These are phyloP conservation scores for Phanerodontia chrysosporium DNA, from an alignment of 768 basidiomycete species.

Conservation along the genomic window DNA sequence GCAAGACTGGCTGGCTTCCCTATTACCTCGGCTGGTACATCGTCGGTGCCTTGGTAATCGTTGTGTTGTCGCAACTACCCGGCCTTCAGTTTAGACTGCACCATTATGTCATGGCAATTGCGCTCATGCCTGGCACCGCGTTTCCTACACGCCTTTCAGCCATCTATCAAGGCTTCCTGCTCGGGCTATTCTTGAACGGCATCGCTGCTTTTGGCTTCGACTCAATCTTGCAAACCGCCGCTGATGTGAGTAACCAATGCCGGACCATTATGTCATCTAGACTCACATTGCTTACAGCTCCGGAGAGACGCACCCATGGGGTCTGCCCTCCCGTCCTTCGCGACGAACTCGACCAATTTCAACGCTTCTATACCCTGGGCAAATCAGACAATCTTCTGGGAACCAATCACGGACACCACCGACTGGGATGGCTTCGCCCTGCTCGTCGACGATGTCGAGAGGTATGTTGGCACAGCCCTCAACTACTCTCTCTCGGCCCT, in stretches of 20 bases:
- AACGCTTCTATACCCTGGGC: slow-evolving; percentile 48
- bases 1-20: slow-evolving; percentile 81
- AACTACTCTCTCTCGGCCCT: slow-evolving; percentile 69
- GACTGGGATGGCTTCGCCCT: slow-evolving; percentile 77
- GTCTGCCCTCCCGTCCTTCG: slow-evolving; percentile 63
- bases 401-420: slow-evolving; percentile 25
- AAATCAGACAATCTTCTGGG: slow-evolving; percentile 33
- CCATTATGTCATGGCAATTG: slow-evolving; percentile 78
- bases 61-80: slow-evolving; percentile 68
- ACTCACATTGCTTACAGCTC: slow-evolving; percentile 41
- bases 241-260: slow-evolving; percentile 44
- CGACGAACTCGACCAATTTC: slow-evolving; percentile 71
- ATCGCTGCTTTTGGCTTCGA: slow-evolving; percentile 77
- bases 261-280: neutral
- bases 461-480: slow-evolving; percentile 64
- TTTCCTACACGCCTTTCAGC: slow-evolving; percentile 80
- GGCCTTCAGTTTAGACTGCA: slow-evolving; percentile 69
- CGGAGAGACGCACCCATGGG: slow-evolving; percentile 68
- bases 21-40: slow-evolving; percentile 75
- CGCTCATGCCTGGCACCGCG: slow-evolving; percentile 70
- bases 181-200: slow-evolving; percentile 81
- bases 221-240: slow-evolving; percentile 72
- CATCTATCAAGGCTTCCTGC: slow-evolving; percentile 74
- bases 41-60: slow-evolving; percentile 56
- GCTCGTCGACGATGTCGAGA: slow-evolving; percentile 83